Evolutionary conservation across 2,329 filamentous ascomycete genomes (phyloP), one percentile per base, ranked within the genome.

Genomic region (Trichoderma polysporum): DNA sequence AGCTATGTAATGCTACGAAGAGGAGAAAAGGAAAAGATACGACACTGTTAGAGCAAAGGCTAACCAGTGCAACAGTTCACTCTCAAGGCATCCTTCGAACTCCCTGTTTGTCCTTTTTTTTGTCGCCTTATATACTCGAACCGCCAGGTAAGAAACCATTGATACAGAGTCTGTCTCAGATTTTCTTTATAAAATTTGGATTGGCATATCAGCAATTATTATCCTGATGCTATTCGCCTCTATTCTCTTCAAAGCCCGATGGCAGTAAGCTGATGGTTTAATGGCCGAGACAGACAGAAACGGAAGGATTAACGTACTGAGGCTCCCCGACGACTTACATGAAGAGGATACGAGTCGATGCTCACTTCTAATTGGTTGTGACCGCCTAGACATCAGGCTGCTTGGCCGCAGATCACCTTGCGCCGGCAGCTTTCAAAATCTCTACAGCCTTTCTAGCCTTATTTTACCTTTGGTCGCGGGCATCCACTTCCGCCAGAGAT

Each of bases 401-500:
- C 17, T 35, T 35, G 35, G 39, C 53, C n/a, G 33, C 56, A 41
- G 49, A 61, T 54, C 31, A 45, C 54, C 4, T 39, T n/a, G 33
- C 39, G 52, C 29, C 52, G 19, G 15, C 41, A 22, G 17, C 29
- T 58, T 22, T 29, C n/a, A 7, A 59, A 29, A 59, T 31, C 27
- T 45, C 41, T 22, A n/a, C 15, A 45, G 54, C 53, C 54, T 27
- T 35, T 27, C 25, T 10, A 57, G 50, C 58, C 50, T 37, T 31
- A 27, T 41, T 13, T 39, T 25, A 13, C 22, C 49, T 29, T 50
- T 39, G 33, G 49, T 19, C 12, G 39, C 49, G 39, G 39, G 27
- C n/a, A 29, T 56, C 31, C 12, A 33, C 45, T 50, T 49, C 49
- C 49, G 10, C 35, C 56, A 64, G 64, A 66, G 49, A 71, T 69